Evolutionary conservation across 78 protist genomes (phyloP).

Genomic region (Cavenderia fasciculata): DNA sequence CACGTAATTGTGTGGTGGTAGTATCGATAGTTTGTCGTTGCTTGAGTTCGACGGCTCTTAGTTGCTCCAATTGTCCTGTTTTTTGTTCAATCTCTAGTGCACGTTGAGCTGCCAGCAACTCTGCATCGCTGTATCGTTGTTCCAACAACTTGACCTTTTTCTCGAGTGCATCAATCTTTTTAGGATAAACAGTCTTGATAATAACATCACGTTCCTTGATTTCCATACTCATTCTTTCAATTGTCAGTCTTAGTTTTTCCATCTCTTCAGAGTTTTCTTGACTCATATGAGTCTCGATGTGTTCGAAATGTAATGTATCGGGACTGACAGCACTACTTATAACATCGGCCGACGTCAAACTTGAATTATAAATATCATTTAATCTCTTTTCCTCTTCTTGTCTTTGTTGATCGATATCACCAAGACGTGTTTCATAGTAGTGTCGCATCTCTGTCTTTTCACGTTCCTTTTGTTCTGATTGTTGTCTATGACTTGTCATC

Average conservation of each 20-base stretch:
- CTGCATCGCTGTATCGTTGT: neutral
- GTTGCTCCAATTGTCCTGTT: constrained; percentile 34
- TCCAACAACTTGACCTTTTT: constrained; percentile 13
- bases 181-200: constrained; percentile 56
- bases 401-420: neutral
- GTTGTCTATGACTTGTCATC: neutral
- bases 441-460: neutral
- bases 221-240: constrained; percentile 11
- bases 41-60: neutral
- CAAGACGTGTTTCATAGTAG: neutral
- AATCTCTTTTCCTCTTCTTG: constrained; percentile 12
- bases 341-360: no score
- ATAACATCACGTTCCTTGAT: constrained; percentile 28
- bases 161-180: constrained; percentile 46
- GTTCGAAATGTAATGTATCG: no score
- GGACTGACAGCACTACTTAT: no score
- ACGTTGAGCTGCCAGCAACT: constrained; percentile 28
- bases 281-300: no score
- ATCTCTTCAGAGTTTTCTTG: no score
- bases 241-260: constrained; percentile 2
- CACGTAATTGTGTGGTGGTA: neutral
- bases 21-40: neutral
- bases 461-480: neutral
- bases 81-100: constrained; percentile 35
- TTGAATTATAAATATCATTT: no score